Conservation (phyloP, 176 grass and related monocot species). For the Zea mays region Zm-B73-REFERENCE-NAM-5.0 NC_050096.1:168970001-168970500, state of each 20-base stretch:
- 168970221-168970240: conserved; percentile 34
- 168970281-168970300: conserved; percentile 41
- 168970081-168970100: too few relatives aligned
- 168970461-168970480: too few relatives aligned
- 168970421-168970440: background rate
- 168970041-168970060: background rate
- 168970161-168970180: conserved; percentile 46
- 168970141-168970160: conserved; percentile 35
- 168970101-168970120: too few relatives aligned
- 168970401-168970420: conserved; percentile 15
- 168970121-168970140: background rate
- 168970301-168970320: conserved; percentile 27
- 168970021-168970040: background rate
- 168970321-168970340: conserved; percentile 46
- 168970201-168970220: conserved; percentile 31
- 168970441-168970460: background rate
- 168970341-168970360: conserved; percentile 23
- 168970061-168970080: too few relatives aligned
- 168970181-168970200: conserved; percentile 20
- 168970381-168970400: conserved; percentile 17
- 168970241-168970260: background rate
- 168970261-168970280: conserved; percentile 12
- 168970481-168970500: too few relatives aligned
- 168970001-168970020: background rate
- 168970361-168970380: conserved; percentile 26